Evolutionary conservation across 1,284 basidiomycete genomes (phyloP), one percentile per base, ranked within the genome.

Genomic region (Pholiota adiposa): DNA sequence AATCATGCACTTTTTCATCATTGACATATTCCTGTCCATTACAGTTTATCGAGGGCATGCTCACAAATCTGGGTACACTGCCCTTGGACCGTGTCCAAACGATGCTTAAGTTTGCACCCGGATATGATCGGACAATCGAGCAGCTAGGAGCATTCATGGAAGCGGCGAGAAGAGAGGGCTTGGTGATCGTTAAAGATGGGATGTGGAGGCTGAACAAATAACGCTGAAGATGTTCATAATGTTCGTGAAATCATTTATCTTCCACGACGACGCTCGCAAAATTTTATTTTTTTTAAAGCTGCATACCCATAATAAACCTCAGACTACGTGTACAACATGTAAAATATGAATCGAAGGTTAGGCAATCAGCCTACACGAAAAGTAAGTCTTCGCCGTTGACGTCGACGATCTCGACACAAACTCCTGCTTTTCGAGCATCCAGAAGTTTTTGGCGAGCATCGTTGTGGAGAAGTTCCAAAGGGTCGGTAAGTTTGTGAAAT

Each of bases 11-110:
- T 21, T 49, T 38, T 23, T 54, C 23, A 34, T 33, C 19, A 44
- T 23, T 58, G 16, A 58, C 40, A 51, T 57, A 56, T 21, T 34
- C 56, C 68, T 54, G 66, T 52, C 44, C 14, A 33, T 14, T 62
- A n/a, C n/a, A 90, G 88, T 92, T 89, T 72, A 88, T 93, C 62
- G 87, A 92, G 73, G 92, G 92, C 33, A 92, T 94, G 87, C 85
- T 96, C 58, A 92, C 85, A 56, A 95, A 94, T 70, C 77, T 96
- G 44, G 90, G 90, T 6, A 73, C 85, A 0, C 78, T 94, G 23
- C 82, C 88, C 2, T 68, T 92, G 38, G 87, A 91, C 59, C 83
- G 89, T 12, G 93, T 96, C 67, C 93, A 96, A 68, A 81, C 83
- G 1, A 93, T 94, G 87, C 79, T 96, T 57, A 88, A 84, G 69